These are phyloP conservation scores for Actinidia polygama DNA, from an alignment of 179 eudicot species.

Conservation along the genomic window DNA sequence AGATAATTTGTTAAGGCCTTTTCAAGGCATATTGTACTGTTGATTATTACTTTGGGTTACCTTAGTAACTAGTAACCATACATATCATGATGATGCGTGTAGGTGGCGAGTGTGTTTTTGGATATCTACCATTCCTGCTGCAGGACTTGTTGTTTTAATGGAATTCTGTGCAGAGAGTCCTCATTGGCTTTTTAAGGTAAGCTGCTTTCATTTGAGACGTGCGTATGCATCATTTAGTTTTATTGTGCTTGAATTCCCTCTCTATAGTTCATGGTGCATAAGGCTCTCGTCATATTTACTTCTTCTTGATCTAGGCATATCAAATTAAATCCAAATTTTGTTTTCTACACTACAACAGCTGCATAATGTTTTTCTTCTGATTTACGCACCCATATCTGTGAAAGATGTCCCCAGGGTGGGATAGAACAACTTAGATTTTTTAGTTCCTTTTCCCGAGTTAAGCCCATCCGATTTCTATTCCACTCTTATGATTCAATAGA, in stretches of 20 bases:
- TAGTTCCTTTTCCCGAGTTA: no score
- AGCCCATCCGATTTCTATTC: no score
- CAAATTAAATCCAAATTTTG: not conserved
- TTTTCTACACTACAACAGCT: not conserved
- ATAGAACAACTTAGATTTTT: no score
- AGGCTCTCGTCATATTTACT: no score
- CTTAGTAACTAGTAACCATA: not conserved
- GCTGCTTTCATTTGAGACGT: constrained; percentile 8
- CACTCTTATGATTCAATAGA: no score
- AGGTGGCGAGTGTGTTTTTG: constrained; percentile 99
- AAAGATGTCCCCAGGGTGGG: no score
- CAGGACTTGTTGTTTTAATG: constrained; percentile 65
- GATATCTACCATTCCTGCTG: constrained; percentile 83
- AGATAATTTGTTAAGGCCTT: constrained; percentile 2
- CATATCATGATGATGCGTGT: constrained; percentile 8
- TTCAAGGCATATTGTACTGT: not conserved
- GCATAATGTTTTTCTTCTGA: not conserved
- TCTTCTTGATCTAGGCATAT: not conserved
- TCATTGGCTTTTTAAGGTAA: constrained; percentile 92
- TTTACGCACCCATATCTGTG: not conserved
- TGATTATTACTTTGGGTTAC: not conserved
- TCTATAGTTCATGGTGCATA: not conserved
- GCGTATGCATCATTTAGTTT: not conserved
- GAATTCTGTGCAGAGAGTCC: constrained; percentile 93
- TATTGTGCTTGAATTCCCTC: not conserved